Conservation (phyloP, 1,284 basidiomycete genomes). For the Papiliotrema flavescens region DNA sequence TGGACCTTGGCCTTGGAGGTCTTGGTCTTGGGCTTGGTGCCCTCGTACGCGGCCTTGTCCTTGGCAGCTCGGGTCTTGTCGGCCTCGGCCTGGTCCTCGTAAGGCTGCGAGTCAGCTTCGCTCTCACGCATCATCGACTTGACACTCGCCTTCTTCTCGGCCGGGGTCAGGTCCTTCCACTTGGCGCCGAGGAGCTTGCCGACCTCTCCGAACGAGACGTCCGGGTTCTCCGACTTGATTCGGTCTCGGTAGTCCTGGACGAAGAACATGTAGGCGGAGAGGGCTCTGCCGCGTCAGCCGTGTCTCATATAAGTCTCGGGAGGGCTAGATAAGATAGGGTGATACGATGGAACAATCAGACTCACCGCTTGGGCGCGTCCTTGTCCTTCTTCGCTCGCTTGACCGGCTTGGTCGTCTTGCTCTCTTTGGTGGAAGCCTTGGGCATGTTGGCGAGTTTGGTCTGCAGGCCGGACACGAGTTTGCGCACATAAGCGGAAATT, state of each 20-base stretch:
- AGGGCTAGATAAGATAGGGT: background rate
- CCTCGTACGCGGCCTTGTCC: constrained; percentile 53
- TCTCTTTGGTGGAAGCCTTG: constrained; percentile 60
- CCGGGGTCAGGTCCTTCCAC: constrained; percentile 81
- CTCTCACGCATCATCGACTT: background rate
- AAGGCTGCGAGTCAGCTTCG: constrained; percentile 60
- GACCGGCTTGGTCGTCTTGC: constrained; percentile 49
- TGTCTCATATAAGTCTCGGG: background rate
- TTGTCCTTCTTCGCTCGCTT: constrained; percentile 50
- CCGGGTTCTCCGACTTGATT: constrained; percentile 92
- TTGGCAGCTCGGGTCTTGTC: constrained; percentile 72
- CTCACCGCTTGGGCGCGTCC: constrained; percentile 48
- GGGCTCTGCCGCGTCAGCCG: constrained; percentile 54
- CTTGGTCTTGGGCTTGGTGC: constrained; percentile 26
- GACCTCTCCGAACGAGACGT: constrained; percentile 88
- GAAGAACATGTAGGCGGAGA: constrained; percentile 99
- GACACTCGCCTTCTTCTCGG: constrained; percentile 73
- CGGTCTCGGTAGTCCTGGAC: constrained; percentile 90
- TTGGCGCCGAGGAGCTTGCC: constrained; percentile 83
- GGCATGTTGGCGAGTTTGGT: constrained; percentile 57
- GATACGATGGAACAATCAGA: background rate
- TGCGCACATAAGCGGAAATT: no score
- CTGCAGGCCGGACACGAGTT: background rate
- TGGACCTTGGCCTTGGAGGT: background rate
- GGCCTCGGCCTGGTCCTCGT: constrained; percentile 75